Evolutionary conservation across 2,329 filamentous ascomycete species (phyloP).

Genomic region (Neonectria magnoliae): DNA sequence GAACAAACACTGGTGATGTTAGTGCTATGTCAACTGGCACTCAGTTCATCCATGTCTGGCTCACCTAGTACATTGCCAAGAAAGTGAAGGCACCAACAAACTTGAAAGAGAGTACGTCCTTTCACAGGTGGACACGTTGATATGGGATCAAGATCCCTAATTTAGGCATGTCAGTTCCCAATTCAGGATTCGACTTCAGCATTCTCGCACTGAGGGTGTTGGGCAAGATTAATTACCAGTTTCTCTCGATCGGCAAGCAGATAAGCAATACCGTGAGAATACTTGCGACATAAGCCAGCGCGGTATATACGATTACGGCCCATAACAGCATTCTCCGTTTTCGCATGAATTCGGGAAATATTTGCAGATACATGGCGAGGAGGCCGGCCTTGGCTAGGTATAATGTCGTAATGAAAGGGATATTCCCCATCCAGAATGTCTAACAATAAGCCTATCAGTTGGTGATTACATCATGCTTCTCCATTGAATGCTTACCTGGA

Average conservation of each 20-base stretch:
- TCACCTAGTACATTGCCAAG: not conserved
- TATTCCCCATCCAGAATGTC: constrained; percentile 21
- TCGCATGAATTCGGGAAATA: constrained; percentile 33
- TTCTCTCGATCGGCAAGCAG: constrained; percentile 27
- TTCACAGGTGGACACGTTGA: not conserved
- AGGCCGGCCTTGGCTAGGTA: constrained; percentile 36
- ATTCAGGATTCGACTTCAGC: not conserved
- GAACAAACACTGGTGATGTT: not conserved
- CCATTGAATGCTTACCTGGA: not conserved
- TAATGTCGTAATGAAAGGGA: constrained; percentile 31
- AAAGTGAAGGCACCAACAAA: not conserved
- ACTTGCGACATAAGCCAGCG: constrained; percentile 9
- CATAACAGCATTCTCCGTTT: constrained; percentile 24
- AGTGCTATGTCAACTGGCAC: not conserved
- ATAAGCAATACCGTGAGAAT: constrained; percentile 25
- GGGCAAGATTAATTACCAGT: constrained; percentile 22
- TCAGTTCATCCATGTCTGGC: not conserved
- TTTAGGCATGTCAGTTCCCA: not conserved
- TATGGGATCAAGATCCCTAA: not conserved
- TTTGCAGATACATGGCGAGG: constrained; percentile 31
- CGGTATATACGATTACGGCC: constrained; percentile 12
- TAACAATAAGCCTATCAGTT: constrained; percentile 5
- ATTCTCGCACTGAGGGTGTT: no score
- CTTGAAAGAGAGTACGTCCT: not conserved
- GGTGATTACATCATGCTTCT: accelerated